Evolutionary conservation across 2,329 filamentous ascomycete genomes (phyloP).

Genomic region (Fusarium verrucosum): DNA sequence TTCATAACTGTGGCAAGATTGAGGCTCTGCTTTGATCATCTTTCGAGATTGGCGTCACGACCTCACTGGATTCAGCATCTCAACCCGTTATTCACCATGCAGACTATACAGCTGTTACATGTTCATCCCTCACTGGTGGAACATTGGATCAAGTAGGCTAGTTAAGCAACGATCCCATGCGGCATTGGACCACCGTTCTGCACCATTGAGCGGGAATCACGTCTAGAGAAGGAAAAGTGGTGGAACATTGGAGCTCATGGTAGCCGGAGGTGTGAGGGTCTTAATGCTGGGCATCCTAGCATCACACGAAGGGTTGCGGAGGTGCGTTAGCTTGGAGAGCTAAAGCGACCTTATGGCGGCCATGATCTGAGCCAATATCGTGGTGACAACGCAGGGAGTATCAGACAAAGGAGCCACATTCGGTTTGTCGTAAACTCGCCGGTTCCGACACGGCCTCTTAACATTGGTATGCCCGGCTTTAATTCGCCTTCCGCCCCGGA

Average conservation of each 20-base stretch:
- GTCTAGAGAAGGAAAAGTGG: conserved; percentile 20
- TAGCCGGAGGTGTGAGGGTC: conserved; percentile 8
- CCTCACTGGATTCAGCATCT: conserved; percentile 19
- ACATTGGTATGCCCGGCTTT: background rate
- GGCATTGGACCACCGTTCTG: conserved; percentile 1
- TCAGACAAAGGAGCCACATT: conserved; percentile 22
- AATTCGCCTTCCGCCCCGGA: conserved; percentile 20
- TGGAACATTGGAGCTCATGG: conserved; percentile 10
- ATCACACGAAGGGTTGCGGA: conserved; percentile 10
- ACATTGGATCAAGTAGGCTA: conserved; percentile 17
- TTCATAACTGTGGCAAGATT: conserved; percentile 13
- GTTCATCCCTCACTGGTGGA: conserved; percentile 33
- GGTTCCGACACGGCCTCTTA: conserved; percentile 9
- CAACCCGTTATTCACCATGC: conserved; percentile 13
- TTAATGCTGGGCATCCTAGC: background rate
- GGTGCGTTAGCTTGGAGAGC: conserved; percentile 26
- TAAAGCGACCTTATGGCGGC: conserved; percentile 29
- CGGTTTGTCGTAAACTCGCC: conserved; percentile 1
- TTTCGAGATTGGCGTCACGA: conserved; percentile 7
- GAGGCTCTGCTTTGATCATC: conserved; percentile 33
- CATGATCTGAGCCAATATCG: conserved; percentile 28
- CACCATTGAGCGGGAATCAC: conserved; percentile 17
- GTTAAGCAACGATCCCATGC: conserved; percentile 10
- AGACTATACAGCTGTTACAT: conserved; percentile 27
- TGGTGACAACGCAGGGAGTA: conserved; percentile 19